These are phyloP conservation scores for Diplogelasinospora grovesii DNA, from an alignment of 495 filamentous ascomycete genomes.

Conservation along the genomic window DNA sequence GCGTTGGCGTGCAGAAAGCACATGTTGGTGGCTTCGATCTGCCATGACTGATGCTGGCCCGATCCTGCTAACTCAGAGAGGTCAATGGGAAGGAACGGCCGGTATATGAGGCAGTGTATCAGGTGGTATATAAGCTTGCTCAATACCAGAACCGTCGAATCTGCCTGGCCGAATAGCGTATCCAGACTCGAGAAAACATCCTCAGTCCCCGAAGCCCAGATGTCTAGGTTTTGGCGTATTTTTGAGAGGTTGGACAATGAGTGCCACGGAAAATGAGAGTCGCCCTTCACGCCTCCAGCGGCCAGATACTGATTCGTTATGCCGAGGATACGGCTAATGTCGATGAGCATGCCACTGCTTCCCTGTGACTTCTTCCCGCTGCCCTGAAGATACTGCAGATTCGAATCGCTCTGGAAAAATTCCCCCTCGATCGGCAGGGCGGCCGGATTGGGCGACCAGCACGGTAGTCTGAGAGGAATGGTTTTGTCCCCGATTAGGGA, in stretches of 20 bases:
- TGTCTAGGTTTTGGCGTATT: constrained; percentile 75
- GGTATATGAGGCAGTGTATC: constrained; percentile 76
- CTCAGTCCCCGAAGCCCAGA: constrained; percentile 75
- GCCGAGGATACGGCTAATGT: constrained; percentile 73
- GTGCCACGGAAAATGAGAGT: constrained; percentile 87
- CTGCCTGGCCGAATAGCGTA: constrained; percentile 65
- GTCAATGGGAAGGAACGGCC: constrained; percentile 79
- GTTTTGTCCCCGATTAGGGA: constrained; percentile 69
- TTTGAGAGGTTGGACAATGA: constrained; percentile 76
- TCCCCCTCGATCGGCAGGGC: constrained; percentile 61
- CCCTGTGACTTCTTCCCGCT: constrained; percentile 61
- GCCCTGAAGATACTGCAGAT: constrained; percentile 60
- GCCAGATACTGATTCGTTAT: constrained; percentile 79
- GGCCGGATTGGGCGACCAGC: constrained; percentile 52
- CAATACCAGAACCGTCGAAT: constrained; percentile 69
- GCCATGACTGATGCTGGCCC: constrained; percentile 83
- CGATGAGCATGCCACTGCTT: constrained; percentile 67
- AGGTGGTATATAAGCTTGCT: constrained; percentile 81
- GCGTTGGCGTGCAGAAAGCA: constrained; percentile 85
- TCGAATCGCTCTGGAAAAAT: constrained; percentile 67
- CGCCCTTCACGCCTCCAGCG: constrained; percentile 77
- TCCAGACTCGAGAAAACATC: constrained; percentile 72
- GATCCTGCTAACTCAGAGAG: constrained; percentile 68
- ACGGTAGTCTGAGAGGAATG: constrained; percentile 64
- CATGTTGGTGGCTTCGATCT: constrained; percentile 79